Percentiles rank a stretch among this genome's conserved stretches.
These are phyloP conservation scores for Cladosporium velox DNA, from an alignment of 2,329 filamentous ascomycete genomes.

Conservation along the genomic window DNA sequence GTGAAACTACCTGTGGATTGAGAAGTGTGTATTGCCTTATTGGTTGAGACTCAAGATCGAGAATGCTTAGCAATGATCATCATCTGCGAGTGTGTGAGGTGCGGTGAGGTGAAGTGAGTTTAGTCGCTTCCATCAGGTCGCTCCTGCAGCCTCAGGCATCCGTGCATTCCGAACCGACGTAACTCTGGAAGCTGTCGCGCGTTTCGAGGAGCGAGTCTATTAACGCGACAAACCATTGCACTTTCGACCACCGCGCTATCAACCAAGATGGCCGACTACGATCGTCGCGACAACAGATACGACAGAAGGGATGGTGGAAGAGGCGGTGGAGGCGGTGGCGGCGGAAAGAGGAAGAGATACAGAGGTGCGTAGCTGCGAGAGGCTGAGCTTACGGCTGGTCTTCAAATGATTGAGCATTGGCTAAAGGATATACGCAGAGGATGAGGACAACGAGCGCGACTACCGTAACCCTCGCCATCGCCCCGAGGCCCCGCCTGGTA, in stretches of 20 bases:
- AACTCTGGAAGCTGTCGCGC: slow-evolving; percentile 13
- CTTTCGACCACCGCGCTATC: background rate
- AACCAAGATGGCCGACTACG: slow-evolving; percentile 19
- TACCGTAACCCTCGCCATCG: slow-evolving; percentile 72
- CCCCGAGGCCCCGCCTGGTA: slow-evolving; percentile 64
- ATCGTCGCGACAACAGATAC: slow-evolving; percentile 17
- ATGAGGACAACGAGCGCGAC: slow-evolving; percentile 77
- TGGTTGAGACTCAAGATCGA: background rate
- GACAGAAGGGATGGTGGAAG: slow-evolving; percentile 2
- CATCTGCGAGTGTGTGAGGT: background rate
- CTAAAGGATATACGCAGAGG: slow-evolving; percentile 53
- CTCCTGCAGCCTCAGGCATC: background rate
- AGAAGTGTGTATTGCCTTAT: background rate
- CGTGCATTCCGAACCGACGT: background rate
- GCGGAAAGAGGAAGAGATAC: slow-evolving; percentile 19
- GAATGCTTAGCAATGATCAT: background rate
- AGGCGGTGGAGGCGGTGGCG: slow-evolving; percentile 9
- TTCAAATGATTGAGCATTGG: background rate
- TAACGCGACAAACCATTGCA: slow-evolving; percentile 10
- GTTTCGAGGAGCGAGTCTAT: slow-evolving; percentile 11
- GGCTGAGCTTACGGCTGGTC: background rate
- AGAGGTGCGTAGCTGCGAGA: slow-evolving; percentile 2
- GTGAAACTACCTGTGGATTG: background rate
- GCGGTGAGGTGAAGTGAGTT: background rate
- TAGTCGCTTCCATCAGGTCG: no score